phyloP scores from a whole-genome alignment of 306 rosid species.

The Castanea crenata region DNA sequence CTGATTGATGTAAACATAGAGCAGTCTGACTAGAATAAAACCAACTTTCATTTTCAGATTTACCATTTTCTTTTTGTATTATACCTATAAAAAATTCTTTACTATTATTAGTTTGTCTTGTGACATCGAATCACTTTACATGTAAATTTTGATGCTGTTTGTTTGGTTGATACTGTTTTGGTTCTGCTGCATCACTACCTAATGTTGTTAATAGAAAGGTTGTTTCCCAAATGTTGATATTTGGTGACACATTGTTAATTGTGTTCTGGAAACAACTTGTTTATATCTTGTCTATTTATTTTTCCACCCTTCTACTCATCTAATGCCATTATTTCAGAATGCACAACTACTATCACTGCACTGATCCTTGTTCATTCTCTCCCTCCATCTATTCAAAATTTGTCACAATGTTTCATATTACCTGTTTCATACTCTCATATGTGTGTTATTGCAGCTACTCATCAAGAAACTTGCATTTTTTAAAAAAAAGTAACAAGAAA shows the following conservation, averaged over 20 bases:
- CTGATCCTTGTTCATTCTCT: neutral
- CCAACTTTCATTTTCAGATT: neutral
- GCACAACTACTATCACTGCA: neutral
- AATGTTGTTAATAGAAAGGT: neutral
- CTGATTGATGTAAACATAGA: neutral
- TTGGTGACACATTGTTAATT: neutral
- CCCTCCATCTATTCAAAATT: neutral
- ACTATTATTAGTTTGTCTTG: neutral
- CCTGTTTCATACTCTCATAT: neutral
- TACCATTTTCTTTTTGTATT: neutral
- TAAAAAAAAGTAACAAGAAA: no score
- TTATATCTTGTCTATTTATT: neutral
- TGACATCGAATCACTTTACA: neutral
- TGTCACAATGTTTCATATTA: neutral
- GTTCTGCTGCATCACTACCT: slow-evolving; percentile 15
- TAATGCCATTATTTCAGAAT: slow-evolving; percentile 7
- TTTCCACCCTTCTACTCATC: slow-evolving; percentile 1
- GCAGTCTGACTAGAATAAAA: neutral
- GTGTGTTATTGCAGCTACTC: neutral
- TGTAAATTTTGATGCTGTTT: neutral
- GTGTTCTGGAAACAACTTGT: neutral
- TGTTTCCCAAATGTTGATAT: neutral
- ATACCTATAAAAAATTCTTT: neutral
- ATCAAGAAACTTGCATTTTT: no score
- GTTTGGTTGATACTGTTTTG: neutral